Percentiles rank a stretch among this genome's conserved stretches.
Conservation (phyloP, 2,329 filamentous ascomycete species). For the Fusarium metavorans region DNA sequence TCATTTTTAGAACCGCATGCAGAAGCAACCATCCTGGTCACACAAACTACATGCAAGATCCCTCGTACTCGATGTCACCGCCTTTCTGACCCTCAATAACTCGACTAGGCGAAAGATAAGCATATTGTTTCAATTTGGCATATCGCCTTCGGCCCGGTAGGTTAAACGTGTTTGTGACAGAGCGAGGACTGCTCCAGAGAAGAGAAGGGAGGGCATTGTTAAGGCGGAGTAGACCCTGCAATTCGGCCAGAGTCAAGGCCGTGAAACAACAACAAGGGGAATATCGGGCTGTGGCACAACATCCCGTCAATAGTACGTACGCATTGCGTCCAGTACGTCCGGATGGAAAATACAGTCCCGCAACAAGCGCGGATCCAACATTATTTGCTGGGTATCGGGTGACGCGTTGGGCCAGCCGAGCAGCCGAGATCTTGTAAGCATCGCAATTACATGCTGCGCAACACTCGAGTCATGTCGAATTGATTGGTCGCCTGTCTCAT, state of each 20-base stretch:
- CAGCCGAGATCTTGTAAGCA: neutral
- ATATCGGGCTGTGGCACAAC: neutral
- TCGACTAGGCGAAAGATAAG: neutral
- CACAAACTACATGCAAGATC: constrained; percentile 11
- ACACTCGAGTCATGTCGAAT: neutral
- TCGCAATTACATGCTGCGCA: neutral
- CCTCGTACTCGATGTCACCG: neutral
- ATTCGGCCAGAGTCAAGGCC: neutral
- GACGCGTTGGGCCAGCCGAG: neutral
- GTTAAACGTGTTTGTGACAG: neutral
- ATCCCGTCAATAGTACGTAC: neutral
- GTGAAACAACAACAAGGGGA: constrained; percentile 5
- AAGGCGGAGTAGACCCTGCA: neutral
- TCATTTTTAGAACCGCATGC: constrained; percentile 3
- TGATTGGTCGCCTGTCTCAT: neutral
- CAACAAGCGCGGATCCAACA: neutral
- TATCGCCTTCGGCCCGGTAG: neutral
- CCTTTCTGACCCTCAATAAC: neutral
- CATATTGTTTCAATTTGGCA: neutral
- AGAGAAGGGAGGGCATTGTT: neutral
- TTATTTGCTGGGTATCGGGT: neutral
- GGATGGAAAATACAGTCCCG: neutral
- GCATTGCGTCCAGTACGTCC: neutral
- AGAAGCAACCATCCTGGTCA: neutral
- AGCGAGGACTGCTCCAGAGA: neutral